Percentiles rank a stretch among this genome's conserved stretches.
These are phyloP conservation scores for Acacia pycnantha DNA, from an alignment of 331 rosid genomes.

Conservation along the genomic window DNA sequence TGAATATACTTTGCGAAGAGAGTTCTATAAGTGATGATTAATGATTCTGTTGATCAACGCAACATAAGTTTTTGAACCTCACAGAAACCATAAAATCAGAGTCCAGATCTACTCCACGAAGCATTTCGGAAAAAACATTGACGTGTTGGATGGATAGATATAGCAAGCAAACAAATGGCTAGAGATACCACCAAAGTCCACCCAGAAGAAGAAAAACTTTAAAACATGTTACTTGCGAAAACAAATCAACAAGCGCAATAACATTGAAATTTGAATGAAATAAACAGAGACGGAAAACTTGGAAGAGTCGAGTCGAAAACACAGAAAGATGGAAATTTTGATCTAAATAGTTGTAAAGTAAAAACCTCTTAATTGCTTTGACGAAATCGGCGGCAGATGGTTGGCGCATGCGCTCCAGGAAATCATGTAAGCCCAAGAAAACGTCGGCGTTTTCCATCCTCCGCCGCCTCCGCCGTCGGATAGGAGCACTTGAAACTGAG, in stretches of 20 bases:
- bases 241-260: neutral
- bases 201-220: neutral
- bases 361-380: slow-evolving; percentile 88
- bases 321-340: neutral
- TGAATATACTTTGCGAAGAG: neutral
- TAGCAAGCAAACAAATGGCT: neutral
- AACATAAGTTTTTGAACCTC: neutral
- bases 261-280: neutral
- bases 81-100: neutral
- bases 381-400: slow-evolving; percentile 95
- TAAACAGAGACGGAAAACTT: neutral
- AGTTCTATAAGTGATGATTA: neutral
- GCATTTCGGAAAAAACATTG: neutral
- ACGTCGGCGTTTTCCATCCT: slow-evolving; percentile 89
- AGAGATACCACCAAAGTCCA: neutral
- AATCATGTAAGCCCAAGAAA: slow-evolving; percentile 86
- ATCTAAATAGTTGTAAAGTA: neutral
- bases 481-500: neutral
- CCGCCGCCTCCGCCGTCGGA: slow-evolving; percentile 25
- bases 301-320: neutral
- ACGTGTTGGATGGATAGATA: neutral
- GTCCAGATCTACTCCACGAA: neutral
- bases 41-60: neutral
- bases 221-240: neutral
- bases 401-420: slow-evolving; percentile 96